Base-by-base conservation (phyloP, 768 basidiomycete genomes). In the Russula emetica region DNA sequence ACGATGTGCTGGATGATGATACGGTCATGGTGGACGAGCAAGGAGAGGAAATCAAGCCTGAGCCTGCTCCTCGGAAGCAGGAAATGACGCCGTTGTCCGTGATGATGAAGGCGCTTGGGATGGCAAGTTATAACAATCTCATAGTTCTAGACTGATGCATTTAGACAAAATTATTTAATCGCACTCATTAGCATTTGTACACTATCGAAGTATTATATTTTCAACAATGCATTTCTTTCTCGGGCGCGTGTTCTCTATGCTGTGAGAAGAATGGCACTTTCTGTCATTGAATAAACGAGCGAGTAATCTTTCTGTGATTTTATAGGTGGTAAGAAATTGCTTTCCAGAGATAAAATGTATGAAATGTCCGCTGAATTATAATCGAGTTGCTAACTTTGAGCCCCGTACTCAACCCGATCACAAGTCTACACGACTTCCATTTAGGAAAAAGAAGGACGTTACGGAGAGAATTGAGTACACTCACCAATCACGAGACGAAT, bases 111-210 rank as follows among this genome's bases (percentile, higher is more conserved):
- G 78, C 78, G 9, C 67, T 83, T 66, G 72, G 73, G 70, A 76
- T 72, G 73, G 73, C 71, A 72, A 83, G 83, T 66, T 88, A 78
- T 64, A 80, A 80, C n/a, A 80, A 79, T 14, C 73, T 88, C 57
- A 75, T 79, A n/a, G 82, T 86, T 20, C 69, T 83, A 22, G 85
- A 86, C 72, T 86, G 68, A 75, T 22, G 24, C 42, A 47, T 52
- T 24, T 14, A 14, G 11, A n/a, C 22, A 50, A 28, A 52, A 26
- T 24, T 63, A 36, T 58, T 56, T 50, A 38, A 57, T 54, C 42
- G 13, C 45, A 63, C 16, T 26, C 38, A 32, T n/a, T 13, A 51
- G 6, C 22, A 36, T 32, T 51, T 32, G 32, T 32, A 32, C 38
- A n/a, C n/a, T n/a, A n/a, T n/a, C n/a, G n/a, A 55, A 49, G 24